Conservation (phyloP, 2,329 filamentous ascomycete genomes). For the Byssoonygena ceratinophila region DNA sequence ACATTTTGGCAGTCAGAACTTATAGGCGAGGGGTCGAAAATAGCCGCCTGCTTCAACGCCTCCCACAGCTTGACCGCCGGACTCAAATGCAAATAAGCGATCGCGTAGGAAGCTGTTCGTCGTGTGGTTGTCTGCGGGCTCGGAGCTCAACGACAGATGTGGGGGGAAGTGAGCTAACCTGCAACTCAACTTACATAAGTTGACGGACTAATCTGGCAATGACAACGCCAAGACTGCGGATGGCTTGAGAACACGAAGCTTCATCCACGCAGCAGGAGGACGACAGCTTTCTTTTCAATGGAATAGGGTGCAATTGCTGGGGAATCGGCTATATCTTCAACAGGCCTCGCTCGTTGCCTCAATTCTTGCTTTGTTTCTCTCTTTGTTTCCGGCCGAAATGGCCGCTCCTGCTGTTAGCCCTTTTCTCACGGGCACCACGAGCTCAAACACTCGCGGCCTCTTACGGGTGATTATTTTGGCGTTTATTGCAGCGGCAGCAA, state of each 20-base stretch:
- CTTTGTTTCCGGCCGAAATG: slow-evolving; percentile 17
- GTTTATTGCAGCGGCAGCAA: slow-evolving; percentile 81
- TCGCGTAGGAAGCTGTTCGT: neutral
- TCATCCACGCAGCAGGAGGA: neutral
- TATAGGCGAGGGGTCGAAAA: too few relatives aligned
- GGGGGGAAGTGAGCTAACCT: neutral
- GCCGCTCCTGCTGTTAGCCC: slow-evolving; percentile 37
- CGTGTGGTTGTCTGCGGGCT: neutral
- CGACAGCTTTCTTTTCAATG: neutral
- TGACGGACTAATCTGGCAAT: too few relatives aligned
- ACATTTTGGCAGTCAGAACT: neutral
- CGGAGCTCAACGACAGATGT: too few relatives aligned
- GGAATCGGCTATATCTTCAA: neutral
- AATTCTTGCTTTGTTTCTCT: slow-evolving; percentile 26
- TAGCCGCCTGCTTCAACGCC: too few relatives aligned
- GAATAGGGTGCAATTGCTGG: neutral
- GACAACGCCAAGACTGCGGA: slow-evolving; percentile 1
- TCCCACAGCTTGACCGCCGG: neutral
- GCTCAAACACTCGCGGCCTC: slow-evolving; percentile 70
- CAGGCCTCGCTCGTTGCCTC: slow-evolving; percentile 14
- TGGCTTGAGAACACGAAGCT: slow-evolving; percentile 10
- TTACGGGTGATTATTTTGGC: slow-evolving; percentile 81
- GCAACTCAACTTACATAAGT: neutral
- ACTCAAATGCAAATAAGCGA: too few relatives aligned
- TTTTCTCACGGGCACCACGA: slow-evolving; percentile 67